These are phyloP conservation scores for Collybiopsis luxurians DNA, from an alignment of 768 basidiomycete species.

Conservation along the genomic window DNA sequence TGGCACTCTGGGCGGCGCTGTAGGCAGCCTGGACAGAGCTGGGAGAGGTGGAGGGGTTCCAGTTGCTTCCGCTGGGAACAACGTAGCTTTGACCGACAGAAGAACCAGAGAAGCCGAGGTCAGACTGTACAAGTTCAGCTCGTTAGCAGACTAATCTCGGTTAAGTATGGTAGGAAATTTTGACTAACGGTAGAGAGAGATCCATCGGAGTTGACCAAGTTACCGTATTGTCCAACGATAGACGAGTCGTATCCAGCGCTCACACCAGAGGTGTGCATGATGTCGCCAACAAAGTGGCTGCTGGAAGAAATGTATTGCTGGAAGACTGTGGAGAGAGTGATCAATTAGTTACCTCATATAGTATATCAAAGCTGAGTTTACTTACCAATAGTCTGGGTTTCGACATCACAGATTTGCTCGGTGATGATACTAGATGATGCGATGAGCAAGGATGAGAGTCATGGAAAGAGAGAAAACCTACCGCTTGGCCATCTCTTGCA, in stretches of 20 bases:
- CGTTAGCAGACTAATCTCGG: not conserved
- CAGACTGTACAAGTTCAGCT: not conserved
- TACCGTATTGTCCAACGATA: not conserved
- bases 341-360: not conserved
- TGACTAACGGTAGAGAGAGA: conserved; percentile 2
- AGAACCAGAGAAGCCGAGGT: conserved; percentile 18
- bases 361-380: not conserved
- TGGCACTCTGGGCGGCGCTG: conserved; percentile 8
- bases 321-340: conserved; percentile 3
- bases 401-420: conserved; percentile 48
- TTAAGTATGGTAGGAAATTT: not conserved
- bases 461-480: conserved; percentile 12
- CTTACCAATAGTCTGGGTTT: conserved; percentile 31
- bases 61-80: conserved; percentile 24
- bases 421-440: conserved; percentile 34
- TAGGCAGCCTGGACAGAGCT: conserved; percentile 6
- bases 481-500: conserved; percentile 45
- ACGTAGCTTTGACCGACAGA: conserved; percentile 23
- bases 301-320: conserved; percentile 9
- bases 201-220: conserved; percentile 6
- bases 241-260: conserved; percentile 9
- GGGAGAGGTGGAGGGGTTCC: conserved; percentile 19
- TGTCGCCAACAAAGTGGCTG: conserved; percentile 8
- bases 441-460: not conserved
- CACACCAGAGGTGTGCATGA: conserved; percentile 6